Evolutionary conservation across 2,329 filamentous ascomycete genomes (phyloP).

Genomic region (Periglandula ipomoeae): DNA sequence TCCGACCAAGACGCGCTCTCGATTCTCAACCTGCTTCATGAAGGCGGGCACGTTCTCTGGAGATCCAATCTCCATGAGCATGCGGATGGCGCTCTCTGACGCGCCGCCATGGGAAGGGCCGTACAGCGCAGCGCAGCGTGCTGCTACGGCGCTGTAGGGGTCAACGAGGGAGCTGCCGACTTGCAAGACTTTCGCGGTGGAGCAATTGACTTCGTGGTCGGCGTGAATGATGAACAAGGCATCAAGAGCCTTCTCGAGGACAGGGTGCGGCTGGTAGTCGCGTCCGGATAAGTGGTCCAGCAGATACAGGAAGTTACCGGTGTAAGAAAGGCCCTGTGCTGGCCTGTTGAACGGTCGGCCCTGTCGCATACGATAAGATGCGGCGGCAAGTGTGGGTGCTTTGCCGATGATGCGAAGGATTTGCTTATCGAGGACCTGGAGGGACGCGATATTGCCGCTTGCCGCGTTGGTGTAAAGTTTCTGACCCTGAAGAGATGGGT

Average conservation of each 20-base stretch:
- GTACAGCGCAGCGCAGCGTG: constrained; percentile 43
- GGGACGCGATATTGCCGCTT: constrained; percentile 28
- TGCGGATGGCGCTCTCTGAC: constrained; percentile 46
- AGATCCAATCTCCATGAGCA: constrained; percentile 41
- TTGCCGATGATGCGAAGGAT: constrained; percentile 44
- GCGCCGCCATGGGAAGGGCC: constrained; percentile 52
- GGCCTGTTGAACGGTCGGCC: constrained; percentile 42
- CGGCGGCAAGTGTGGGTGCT: constrained; percentile 39
- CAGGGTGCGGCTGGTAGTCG: constrained; percentile 39
- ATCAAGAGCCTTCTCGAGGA: constrained; percentile 41
- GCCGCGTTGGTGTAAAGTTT: constrained; percentile 40
- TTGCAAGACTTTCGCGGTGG: constrained; percentile 45
- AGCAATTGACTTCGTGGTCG: constrained; percentile 51
- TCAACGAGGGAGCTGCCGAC: constrained; percentile 48
- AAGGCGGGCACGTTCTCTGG: constrained; percentile 40
- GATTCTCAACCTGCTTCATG: constrained; percentile 39
- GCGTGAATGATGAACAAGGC: constrained; percentile 46
- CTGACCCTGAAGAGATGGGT: constrained; percentile 39
- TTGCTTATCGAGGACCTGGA: constrained; percentile 39
- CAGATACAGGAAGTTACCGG: constrained; percentile 46
- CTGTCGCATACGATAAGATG: constrained; percentile 42
- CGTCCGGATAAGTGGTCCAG: constrained; percentile 39
- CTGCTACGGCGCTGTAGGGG: constrained; percentile 43
- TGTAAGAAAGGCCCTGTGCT: constrained; percentile 37
- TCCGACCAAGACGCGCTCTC: constrained; percentile 43